Base-by-base conservation (phyloP, 2,329 filamentous ascomycete species). In the Colletotrichum lupini region DNA sequence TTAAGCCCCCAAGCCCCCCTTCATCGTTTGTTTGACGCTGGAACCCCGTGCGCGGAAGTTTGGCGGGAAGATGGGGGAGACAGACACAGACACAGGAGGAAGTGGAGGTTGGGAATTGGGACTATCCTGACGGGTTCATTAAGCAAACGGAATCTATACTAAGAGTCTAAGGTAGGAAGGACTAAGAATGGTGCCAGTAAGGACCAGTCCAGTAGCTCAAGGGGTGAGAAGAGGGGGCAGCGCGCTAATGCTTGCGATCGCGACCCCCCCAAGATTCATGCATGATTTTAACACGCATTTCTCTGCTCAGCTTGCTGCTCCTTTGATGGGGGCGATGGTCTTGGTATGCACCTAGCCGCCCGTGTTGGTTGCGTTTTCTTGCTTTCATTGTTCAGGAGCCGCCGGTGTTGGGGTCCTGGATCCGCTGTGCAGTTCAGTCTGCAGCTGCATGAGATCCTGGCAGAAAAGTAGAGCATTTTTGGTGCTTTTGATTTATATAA, bases 11-110 rank as follows among this genome's bases (percentile, higher is more conserved):
- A 46, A 37, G 14, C 37, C 37, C 37, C 37, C 37, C 37, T 42
- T 42, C 37, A 28, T 52, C 35, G 64, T 68, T 68, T 57, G 68
- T 68, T 58, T 58, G 57, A 68, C 56, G 64, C 65, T 37, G 49
- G 19, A 37, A 49, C 26, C 68, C 49, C 56, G 49, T 49, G 63
- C 49, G 62, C 42, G 55, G 67, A 32, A 22, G 49, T 16, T 19
- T n/a, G 30, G 16, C 42, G 28, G 35, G 32, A 55, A 55, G 35
- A 68, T 42, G 35, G 35, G 35, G 35, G 30, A 32, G 30, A 32
- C 30, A 19, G 37, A 42, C 37, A 42, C 37, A 16, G 5, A 6
- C 30, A 32, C 8, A 16, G 35, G 14, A 42, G 12, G 37, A 42
- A 42, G 37, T 42, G 37, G 37, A 42, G 2, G 37, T 16, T 37